Base-by-base conservation (phyloP, 2,329 filamentous ascomycete species). In the Aspergillus melleus region DNA sequence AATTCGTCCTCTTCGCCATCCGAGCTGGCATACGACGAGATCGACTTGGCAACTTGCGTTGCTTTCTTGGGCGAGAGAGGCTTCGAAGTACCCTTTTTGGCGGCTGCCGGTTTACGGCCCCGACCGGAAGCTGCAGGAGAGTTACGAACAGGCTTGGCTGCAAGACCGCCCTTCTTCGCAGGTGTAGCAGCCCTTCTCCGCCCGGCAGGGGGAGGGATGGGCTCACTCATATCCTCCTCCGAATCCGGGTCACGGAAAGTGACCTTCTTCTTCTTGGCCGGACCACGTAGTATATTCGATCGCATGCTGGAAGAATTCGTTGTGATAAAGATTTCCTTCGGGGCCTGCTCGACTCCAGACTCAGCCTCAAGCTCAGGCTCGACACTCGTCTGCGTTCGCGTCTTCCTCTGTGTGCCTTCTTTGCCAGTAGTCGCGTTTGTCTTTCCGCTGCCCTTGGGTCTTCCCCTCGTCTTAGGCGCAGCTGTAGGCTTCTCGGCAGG, bases 11-110 rank as follows among this genome's bases (percentile, higher is more conserved):
- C 79, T 39, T 79, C 75, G 4, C 70, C 74, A 24, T 77, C 73
- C 3, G 77, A 76, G 60, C 71, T 73, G 4, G 68, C 71, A 49
- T 76, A 74, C 4, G 74, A 66, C 2, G 74, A 70, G 14, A 72
- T 64, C 2, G 72, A 71, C 61, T 78, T 81, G 19, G 78, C 73
- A 42, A 81, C 68, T 61, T 81, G 79, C 8, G 75, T 80, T 30
- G 76, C 72, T 64, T 81, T 82, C 71, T 81, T 82, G 1, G 80
- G 80, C 12, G 79, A 81, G 29, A 82, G 67, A 19, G 78, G 78
- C 58, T 79, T 70, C 10, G 66, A 50, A 10, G 63, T 61, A 26
- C 61, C 63, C 39, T 72, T 72, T 59, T 71, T 72, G n/a, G 68
- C 60, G 57, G 72, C 66, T 4, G 75, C 69, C 24, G 73, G 71